Conservation (phyloP, 148 eudicot genomes). For the Vaccinium darrowii region DNA sequence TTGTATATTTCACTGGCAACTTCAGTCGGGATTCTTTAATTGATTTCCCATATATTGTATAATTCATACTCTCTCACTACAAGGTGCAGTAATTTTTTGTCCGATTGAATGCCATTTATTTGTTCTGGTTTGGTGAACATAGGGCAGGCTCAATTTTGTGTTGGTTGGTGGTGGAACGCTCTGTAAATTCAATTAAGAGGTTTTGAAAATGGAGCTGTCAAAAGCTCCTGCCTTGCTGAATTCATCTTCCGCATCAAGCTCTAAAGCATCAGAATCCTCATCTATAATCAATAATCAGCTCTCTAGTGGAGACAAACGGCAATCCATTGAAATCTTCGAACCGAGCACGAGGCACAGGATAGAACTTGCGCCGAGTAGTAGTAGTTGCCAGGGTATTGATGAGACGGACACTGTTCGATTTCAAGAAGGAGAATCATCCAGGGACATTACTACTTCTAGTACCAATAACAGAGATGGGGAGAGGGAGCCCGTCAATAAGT, state of each 20-base stretch:
- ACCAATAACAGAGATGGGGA: background rate
- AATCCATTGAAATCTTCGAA: constrained; percentile 5
- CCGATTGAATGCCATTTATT: background rate
- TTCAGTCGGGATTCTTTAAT: background rate
- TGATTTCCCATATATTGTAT: background rate
- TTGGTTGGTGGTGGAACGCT: background rate
- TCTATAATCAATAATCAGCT: background rate
- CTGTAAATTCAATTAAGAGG: background rate
- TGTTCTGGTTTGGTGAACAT: background rate
- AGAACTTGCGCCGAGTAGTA: background rate
- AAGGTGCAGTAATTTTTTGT: background rate
- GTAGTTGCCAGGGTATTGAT: background rate
- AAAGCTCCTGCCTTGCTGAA: background rate
- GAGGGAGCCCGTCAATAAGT: constrained; percentile 18
- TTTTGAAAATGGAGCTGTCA: constrained; percentile 10
- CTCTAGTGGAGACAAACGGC: background rate
- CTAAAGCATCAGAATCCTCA: background rate
- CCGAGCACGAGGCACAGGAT: background rate
- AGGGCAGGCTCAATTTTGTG: background rate
- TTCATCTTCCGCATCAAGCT: background rate
- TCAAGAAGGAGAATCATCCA: constrained; percentile 1
- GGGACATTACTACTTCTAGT: background rate
- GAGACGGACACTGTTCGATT: background rate
- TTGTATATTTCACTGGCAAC: background rate
- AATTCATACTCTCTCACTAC: background rate